These are phyloP conservation scores for Claviceps digitariae DNA, from an alignment of 2,329 filamentous ascomycete species.

Conservation along the genomic window DNA sequence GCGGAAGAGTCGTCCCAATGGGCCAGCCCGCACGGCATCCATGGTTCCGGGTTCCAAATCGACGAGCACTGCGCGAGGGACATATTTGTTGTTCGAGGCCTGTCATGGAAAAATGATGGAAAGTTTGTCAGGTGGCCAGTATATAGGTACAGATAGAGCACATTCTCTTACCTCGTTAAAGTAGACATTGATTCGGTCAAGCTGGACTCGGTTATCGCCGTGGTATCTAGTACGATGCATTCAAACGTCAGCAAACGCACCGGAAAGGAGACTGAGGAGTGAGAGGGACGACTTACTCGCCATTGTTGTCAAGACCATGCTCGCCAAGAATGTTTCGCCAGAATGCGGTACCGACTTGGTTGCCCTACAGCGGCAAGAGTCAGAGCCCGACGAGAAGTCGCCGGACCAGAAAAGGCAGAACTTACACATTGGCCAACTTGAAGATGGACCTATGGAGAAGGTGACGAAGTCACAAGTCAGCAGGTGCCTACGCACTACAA, in stretches of 20 bases:
- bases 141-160: background rate
- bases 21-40: conserved; percentile 96
- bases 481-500: background rate
- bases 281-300: conserved; percentile 34
- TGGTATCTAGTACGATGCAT: conserved; percentile 50
- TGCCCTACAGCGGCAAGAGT: conserved; percentile 53
- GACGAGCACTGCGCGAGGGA: conserved; percentile 96
- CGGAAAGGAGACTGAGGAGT: background rate
- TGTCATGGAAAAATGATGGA: conserved; percentile 20
- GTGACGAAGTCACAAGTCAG: conserved; percentile 34
- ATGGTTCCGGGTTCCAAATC: conserved; percentile 99
- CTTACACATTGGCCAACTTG: conserved; percentile 98
- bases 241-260: background rate
- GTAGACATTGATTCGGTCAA: conserved; percentile 99
- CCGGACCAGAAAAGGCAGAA: conserved; percentile 9
- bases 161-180: conserved; percentile 57
- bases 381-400: background rate
- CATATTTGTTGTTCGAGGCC: conserved; percentile 97
- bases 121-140: background rate
- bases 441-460: conserved; percentile 73
- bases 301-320: conserved; percentile 93
- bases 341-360: conserved; percentile 99
- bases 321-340: conserved; percentile 82
- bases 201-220: conserved; percentile 92
- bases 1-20: conserved; percentile 97